These are phyloP conservation scores for Cryptomeria japonica DNA, from an alignment of 75 land plant genomes.

Conservation along the genomic window DNA sequence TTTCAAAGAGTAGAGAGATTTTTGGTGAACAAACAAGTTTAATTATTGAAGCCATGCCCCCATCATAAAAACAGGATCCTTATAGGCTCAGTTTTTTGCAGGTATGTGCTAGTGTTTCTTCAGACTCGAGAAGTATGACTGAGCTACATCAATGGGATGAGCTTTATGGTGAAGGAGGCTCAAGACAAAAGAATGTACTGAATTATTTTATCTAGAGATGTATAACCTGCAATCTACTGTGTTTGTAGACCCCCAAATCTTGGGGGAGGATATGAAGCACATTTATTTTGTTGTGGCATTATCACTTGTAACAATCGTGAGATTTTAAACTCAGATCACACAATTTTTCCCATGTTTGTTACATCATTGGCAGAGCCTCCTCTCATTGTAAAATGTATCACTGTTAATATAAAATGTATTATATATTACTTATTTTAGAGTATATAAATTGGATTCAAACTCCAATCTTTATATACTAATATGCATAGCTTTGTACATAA, in stretches of 20 bases:
- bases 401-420: background rate
- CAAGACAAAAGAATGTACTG: constrained; percentile 12
- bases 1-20: background rate
- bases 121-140: constrained; percentile 20
- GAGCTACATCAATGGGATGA: constrained; percentile 26
- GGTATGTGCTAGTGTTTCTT: constrained; percentile 28
- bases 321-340: background rate
- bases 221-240: background rate
- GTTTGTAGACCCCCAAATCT: background rate
- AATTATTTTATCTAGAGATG: constrained; percentile 21
- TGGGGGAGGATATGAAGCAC: background rate
- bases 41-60: background rate
- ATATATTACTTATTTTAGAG: too few species aligned
- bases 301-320: background rate
- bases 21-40: background rate
- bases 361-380: background rate
- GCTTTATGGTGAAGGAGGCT: constrained; percentile 25
- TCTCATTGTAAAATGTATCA: background rate
- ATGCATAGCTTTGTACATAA: too few species aligned
- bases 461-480: too few species aligned
- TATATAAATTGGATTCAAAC: too few species aligned
- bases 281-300: background rate
- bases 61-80: background rate
- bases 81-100: background rate
- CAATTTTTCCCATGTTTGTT: background rate